Conservation (phyloP, 2,329 filamentous ascomycete genomes). For the Phialocephala sp. region DNA sequence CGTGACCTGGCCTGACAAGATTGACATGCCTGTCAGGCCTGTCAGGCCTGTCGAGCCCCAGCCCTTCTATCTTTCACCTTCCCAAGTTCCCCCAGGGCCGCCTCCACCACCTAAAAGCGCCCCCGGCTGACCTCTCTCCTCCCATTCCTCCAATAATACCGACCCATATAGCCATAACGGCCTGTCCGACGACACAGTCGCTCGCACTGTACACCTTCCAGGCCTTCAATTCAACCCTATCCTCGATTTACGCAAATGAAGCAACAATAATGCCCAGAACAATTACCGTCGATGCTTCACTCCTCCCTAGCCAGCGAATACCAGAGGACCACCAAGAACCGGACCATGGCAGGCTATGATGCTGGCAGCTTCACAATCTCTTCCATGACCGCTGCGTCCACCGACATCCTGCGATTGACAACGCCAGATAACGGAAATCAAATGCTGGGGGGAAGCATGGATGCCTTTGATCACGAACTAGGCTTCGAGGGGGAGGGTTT, state of each 20-base stretch:
- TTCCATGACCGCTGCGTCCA: conserved; percentile 25
- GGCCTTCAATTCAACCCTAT: background rate
- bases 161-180: conserved; percentile 15
- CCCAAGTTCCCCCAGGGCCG: background rate
- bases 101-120: conserved; percentile 8
- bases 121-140: conserved; percentile 12
- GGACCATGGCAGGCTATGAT: conserved; percentile 28
- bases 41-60: background rate
- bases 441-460: conserved; percentile 32
- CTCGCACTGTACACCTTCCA: background rate
- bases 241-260: conserved; percentile 4
- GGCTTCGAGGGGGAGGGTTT: conserved; percentile 38
- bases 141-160: conserved; percentile 20
- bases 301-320: conserved; percentile 17
- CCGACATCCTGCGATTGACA: conserved; percentile 39
- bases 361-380: conserved; percentile 24
- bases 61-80: background rate
- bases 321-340: conserved; percentile 5
- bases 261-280: conserved; percentile 32
- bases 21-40: too few species aligned
- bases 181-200: conserved; percentile 11
- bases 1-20: too few species aligned
- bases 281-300: conserved; percentile 24
- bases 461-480: conserved; percentile 40
- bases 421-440: conserved; percentile 28